Base-by-base conservation (phyloP, 2,329 filamentous ascomycete species). In the Neophaeococcomyces aloes region DNA sequence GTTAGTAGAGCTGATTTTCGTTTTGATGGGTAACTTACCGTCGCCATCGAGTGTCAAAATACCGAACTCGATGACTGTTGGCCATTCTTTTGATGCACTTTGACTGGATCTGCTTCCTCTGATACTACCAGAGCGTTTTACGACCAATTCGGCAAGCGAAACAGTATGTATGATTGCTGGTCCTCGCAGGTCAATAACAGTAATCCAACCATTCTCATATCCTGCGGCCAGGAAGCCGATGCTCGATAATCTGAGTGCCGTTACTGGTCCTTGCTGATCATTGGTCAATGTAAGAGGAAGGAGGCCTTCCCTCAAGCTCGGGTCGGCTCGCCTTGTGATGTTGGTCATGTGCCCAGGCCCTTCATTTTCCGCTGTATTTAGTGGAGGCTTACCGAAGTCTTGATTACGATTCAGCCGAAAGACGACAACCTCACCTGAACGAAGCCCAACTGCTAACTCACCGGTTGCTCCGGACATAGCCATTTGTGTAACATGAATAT, bases 1-100 rank as follows among this genome's bases (percentile, higher is more conserved):
- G 44, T 67, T 47, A 66, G 59, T 38, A 18, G 14, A 29, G 7
- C 14, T 14, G n/a, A 17, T n/a, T 17, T 23, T n/a, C 23, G 32
- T 2, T 21, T 38, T 17, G 23, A 17, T 11, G 25, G 7, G n/a
- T 17, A 13, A 34, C 59, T 53, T 62, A 73, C 69, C 79, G 58
- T 96, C 89, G n/a, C 82, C 84, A 33, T 96, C 91, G 3, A 95
- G 67, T 2, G 84, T 93, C 79, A 98, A 81, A 36, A 94, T 86
- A 42, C 86, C 86, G 65, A 96, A 98, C 58, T 95, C 86, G 21
- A 96, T 78, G 23, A 70, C 73, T 0, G 86, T 86, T 1, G 86
- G 79, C 75, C 80, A 93, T 57, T 95, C 88, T 37, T 70, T 69
- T 1, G 67, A 59, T 3, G 68, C 61, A 4, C 71, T 61, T 18